Base-by-base conservation (phyloP, 257 asterid species). In the Jasminum sambac region DNA sequence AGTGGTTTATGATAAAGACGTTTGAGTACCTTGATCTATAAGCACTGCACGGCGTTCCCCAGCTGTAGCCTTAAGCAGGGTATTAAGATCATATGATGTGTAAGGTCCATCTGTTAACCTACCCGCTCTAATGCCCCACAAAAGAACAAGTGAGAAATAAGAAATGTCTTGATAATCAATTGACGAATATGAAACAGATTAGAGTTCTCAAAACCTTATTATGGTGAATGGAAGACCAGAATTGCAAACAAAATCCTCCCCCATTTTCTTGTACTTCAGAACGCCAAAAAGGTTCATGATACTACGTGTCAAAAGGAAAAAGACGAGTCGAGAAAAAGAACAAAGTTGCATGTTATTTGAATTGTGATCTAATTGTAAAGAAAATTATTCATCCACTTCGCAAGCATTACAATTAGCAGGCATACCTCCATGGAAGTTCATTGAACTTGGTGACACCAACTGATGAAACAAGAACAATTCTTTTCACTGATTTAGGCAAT, bases 11-110 rank as follows among this genome's bases (percentile, higher is more conserved):
- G 8, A 11, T 62, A 5, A 43, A 37, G 38, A 37, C 41, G 16
- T 73, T 67, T 11, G 30, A 42, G 42, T 83, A 93, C 98, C 98
- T 93, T 93, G 97, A 67, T 80, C 97, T 64, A 93, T 73, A 68
- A 90, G 66, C 73, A 93, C 96, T 66, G 98, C 97, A 39, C 97
- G 95, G 25, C 97, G 91, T 81, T 93, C 95, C n/a, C 98, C 98
- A 76, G 97, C 92, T 46, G 98, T 90, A 57, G 98, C 96, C 86
- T 93, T 85, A 79, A 90, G 91, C 48, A 93, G 83, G 42, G 97
- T 93, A 65, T 94, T 94, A 43, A 90, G 95, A 86, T 89, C 96
- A 73, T 93, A 93, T 13, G 98, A 93, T 41, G 98, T 93, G 84
- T 93, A 93, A 48, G 97, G 98, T 52, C 98, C 98, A 52, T 90